Evolutionary conservation across 2,329 filamentous ascomycete species (phyloP).

Genomic region (Fusarium anguioides): DNA sequence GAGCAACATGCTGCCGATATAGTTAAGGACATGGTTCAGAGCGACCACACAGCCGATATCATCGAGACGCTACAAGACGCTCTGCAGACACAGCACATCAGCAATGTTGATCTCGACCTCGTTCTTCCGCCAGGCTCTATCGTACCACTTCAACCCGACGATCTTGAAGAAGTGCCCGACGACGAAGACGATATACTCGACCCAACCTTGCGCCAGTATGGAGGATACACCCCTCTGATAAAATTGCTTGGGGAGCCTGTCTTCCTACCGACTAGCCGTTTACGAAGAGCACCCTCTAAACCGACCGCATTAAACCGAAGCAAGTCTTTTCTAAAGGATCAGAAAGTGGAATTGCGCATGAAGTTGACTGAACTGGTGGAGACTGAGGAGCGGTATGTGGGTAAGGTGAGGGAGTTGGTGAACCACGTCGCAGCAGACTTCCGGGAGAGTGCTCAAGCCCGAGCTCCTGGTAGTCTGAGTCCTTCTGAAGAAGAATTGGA

Average conservation of each 20-base stretch:
- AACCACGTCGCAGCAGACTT: constrained; percentile 84
- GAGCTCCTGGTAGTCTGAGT: constrained; percentile 71
- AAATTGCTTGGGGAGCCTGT: constrained; percentile 84
- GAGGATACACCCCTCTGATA: constrained; percentile 79
- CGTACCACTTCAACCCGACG: constrained; percentile 69
- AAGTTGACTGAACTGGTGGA: constrained; percentile 92
- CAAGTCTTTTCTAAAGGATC: constrained; percentile 80
- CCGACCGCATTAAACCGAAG: constrained; percentile 82
- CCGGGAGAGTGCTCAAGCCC: constrained; percentile 72
- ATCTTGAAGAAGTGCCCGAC: constrained; percentile 68
- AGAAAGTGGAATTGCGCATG: constrained; percentile 85
- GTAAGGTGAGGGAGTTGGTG: constrained; percentile 86
- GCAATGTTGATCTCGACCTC: constrained; percentile 88
- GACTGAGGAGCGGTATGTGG: constrained; percentile 93
- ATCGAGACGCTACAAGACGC: constrained; percentile 79
- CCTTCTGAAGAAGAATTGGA: constrained; percentile 78
- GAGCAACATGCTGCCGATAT: constrained; percentile 94
- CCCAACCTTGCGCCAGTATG: constrained; percentile 76
- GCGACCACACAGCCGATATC: constrained; percentile 80
- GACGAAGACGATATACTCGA: constrained; percentile 75
- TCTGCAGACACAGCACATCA: constrained; percentile 82
- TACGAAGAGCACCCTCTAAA: constrained; percentile 88
- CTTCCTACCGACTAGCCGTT: constrained; percentile 85
- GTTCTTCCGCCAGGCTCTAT: constrained; percentile 84
- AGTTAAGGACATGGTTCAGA: constrained; percentile 83